Evolutionary conservation across 2,329 filamentous ascomycete genomes (phyloP), one percentile per base, ranked within the genome.

Genomic region (Aureobasidium mangrovei): DNA sequence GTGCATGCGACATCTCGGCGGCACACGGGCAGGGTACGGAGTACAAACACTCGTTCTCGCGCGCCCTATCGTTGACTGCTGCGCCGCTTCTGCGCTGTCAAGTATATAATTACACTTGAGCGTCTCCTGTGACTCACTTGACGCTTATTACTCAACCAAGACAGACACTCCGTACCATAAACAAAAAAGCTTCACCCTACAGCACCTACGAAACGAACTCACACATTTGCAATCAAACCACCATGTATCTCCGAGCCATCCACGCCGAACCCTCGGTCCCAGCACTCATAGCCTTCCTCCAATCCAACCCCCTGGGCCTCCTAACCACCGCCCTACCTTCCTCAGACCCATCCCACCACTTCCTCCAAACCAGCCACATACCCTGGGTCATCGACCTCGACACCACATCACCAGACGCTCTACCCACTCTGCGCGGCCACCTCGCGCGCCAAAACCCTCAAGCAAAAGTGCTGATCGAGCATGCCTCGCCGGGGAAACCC

Each of bases 361-460:
- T 77, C 10, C 73, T 85, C 4, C 81, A 82, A 60, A 74, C 73
- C 49, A 82, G 72, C 51, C 82, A 85, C 60, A 77, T 85, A 18
- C 82, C 82, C 0, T 84, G 75, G 60, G 62, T 84, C 0, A 67
- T 85, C 56, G 69, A 74, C 33, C 69, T 68, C 56, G 69, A 74
- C 33, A 69, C 68, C 0, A 7, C 35, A 12, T 36, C 45, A 8
- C n/a, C 45, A 31, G 35, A 29, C 2, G 8, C 39, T 24, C 63
- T 72, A 0, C 73, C 72, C 2, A 64, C 62, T 3, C 71, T 87
- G 3, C 74, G 82, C 2, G 82, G 80, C 3, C 84, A 87, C 60
- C 65, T 86, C 29, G 82, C 83, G 0, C 72, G 77, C 31, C 71
- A 73, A 35, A 87, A 87, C 59, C 82, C 83, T 0, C 83, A 86